phyloP scores from a whole-genome alignment of 164 flowering plant species.

The Vitis cinerea region DNA sequence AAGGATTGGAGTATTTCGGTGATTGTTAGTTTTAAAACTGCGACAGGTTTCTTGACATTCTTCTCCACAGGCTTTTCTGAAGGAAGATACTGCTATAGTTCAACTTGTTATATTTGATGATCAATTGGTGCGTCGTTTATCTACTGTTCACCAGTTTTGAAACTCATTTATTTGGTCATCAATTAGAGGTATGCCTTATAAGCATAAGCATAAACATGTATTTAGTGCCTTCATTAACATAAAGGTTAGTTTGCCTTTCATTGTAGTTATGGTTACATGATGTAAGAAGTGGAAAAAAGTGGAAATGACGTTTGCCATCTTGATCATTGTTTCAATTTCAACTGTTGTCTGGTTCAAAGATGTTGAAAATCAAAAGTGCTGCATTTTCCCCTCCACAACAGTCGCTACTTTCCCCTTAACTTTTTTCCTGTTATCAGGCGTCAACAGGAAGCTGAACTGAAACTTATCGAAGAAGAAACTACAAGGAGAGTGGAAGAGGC shows the following conservation, averaged over 20 bases:
- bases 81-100: constrained; percentile 92
- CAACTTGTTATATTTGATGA: constrained; percentile 88
- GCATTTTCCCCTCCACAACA: constrained; percentile 12
- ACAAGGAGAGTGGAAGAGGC: constrained; percentile 85
- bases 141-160: constrained; percentile 90
- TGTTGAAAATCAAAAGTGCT: constrained; percentile 11
- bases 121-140: constrained; percentile 80
- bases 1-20: constrained; percentile 34
- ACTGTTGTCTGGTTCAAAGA: constrained; percentile 25
- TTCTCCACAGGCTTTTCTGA: constrained; percentile 88
- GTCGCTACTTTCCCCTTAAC: constrained; percentile 29
- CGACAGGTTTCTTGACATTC: constrained; percentile 75
- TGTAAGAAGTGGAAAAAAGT: constrained; percentile 9
- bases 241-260: constrained; percentile 62
- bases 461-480: constrained; percentile 94
- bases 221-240: constrained; percentile 51
- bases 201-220: constrained; percentile 66
- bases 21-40: constrained; percentile 58
- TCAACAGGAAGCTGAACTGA: constrained; percentile 86
- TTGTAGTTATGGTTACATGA: constrained; percentile 20
- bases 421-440: constrained; percentile 60
- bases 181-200: constrained; percentile 98
- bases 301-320: constrained; percentile 18
- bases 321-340: constrained; percentile 17
- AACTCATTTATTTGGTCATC: constrained; percentile 91